These are phyloP conservation scores for Coemansia sp. DNA, from an alignment of 192 early-diverging fungal species.

Conservation along the genomic window DNA sequence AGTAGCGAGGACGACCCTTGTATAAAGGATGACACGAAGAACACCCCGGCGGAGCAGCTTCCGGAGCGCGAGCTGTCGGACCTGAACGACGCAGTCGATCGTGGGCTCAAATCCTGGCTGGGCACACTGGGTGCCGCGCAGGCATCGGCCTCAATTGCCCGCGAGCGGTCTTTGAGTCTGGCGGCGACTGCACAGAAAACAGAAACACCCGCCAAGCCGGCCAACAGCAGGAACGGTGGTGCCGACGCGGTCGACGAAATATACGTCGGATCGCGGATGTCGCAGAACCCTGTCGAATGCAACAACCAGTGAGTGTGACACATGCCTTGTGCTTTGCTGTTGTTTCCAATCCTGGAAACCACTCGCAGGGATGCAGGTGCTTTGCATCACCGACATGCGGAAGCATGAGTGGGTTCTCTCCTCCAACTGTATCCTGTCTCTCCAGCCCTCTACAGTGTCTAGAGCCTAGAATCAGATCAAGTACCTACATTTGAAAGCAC, in stretches of 20 bases:
- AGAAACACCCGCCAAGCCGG: background rate
- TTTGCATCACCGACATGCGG: background rate
- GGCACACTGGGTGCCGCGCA: conserved; percentile 24
- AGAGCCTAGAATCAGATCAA: too few relatives aligned
- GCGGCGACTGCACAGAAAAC: background rate
- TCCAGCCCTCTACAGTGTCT: too few relatives aligned
- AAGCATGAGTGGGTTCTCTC: too few relatives aligned
- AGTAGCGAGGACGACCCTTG: background rate
- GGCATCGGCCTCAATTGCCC: conserved; percentile 7
- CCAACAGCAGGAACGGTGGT: background rate
- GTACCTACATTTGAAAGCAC: too few relatives aligned
- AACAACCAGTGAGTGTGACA: conserved; percentile 46
- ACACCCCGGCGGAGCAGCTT: background rate
- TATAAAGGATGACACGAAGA: background rate
- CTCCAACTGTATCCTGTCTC: too few relatives aligned
- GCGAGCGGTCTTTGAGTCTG: background rate
- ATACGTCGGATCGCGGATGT: conserved; percentile 22
- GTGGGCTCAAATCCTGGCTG: conserved; percentile 42
- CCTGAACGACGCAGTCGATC: conserved; percentile 34
- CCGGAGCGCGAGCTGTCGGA: conserved; percentile 9
- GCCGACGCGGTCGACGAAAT: conserved; percentile 26
- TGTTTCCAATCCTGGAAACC: conserved; percentile 1
- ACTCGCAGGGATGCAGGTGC: background rate
- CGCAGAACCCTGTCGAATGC: conserved; percentile 43
- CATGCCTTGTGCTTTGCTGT: background rate